A percentile compares a stretch with the other conserved stretches of the same genome.
Evolutionary conservation across 129 eudicot genomes (phyloP).

Genomic region (Artemisia tridentata): DNA sequence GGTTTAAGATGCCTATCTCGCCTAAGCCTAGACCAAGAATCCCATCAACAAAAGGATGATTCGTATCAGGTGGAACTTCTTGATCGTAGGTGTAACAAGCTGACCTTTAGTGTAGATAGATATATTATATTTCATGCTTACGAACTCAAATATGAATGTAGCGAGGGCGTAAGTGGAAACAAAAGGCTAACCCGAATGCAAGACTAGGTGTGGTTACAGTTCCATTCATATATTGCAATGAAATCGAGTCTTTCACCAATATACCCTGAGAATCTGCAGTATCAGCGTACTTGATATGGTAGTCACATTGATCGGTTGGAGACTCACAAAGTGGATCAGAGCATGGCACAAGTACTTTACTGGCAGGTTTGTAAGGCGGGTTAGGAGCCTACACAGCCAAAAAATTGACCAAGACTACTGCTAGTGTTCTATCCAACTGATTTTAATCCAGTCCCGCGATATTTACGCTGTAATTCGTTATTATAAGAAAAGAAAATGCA

Average conservation of each 20-base stretch:
- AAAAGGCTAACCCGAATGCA: constrained; percentile 62
- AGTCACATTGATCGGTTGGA: too few species aligned
- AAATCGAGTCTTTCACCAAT: too few species aligned
- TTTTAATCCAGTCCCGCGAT: too few species aligned
- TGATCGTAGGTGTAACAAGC: constrained; percentile 36
- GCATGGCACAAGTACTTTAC: constrained; percentile 43
- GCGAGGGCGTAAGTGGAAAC: too few species aligned
- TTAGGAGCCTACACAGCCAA: constrained; percentile 68
- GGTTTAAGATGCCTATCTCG: constrained; percentile 64
- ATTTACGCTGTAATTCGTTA: too few species aligned
- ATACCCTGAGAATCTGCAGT: too few species aligned
- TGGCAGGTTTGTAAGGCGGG: constrained; percentile 56
- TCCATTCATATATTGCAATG: too few species aligned
- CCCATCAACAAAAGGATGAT: constrained; percentile 67
- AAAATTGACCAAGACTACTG: too few species aligned
- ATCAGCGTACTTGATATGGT: too few species aligned
- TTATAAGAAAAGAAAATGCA: too few species aligned
- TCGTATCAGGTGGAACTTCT: constrained; percentile 42
- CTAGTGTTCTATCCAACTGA: too few species aligned
- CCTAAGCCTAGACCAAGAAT: constrained; percentile 84
- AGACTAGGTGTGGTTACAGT: too few species aligned
- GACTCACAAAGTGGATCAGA: constrained; percentile 60
- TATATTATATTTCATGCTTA: background rate
- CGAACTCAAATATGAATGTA: constrained; percentile 53
- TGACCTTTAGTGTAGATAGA: background rate